phyloP scores from a whole-genome alignment of 352 stramenopile species.

The Blastocystis sp. region DNA sequence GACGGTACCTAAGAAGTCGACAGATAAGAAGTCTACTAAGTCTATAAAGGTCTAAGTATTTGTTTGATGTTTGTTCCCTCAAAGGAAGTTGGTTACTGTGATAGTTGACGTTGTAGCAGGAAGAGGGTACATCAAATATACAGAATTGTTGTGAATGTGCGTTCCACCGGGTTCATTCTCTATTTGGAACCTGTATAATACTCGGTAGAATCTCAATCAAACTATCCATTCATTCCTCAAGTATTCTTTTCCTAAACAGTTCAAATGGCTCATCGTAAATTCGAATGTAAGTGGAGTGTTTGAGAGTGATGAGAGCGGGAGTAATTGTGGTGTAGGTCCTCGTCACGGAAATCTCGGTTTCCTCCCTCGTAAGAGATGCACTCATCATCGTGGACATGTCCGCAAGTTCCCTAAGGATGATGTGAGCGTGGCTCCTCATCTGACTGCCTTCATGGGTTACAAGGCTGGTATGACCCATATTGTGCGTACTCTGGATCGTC shows the following conservation, averaged over 20 bases:
- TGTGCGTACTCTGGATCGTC: slow-evolving; percentile 92
- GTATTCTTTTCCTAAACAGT: background rate
- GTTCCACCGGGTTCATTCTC: no score
- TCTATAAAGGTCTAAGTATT: background rate
- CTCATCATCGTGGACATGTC: slow-evolving; percentile 94
- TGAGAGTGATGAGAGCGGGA: background rate
- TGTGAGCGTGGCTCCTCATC: slow-evolving; percentile 84
- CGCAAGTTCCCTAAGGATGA: slow-evolving; percentile 97
- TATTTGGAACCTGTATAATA: no score
- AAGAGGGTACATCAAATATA: no score
- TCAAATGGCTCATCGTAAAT: slow-evolving; percentile 93
- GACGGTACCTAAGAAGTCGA: background rate
- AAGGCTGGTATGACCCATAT: slow-evolving; percentile 99
- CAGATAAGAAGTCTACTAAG: background rate
- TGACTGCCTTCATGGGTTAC: slow-evolving; percentile 99
- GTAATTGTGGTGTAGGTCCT: slow-evolving; percentile 69
- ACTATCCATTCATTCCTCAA: background rate
- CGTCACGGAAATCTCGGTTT: slow-evolving; percentile 94
- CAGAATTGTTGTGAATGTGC: no score
- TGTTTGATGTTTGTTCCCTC: background rate
- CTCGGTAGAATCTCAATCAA: no score
- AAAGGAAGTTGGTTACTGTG: no score
- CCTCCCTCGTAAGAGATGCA: slow-evolving; percentile 98
- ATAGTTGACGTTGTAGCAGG: no score
- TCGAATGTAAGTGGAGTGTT: slow-evolving; percentile 71